Conservation (phyloP, 2,329 filamentous ascomycete species). For the Rutstroemia sp. region DNA sequence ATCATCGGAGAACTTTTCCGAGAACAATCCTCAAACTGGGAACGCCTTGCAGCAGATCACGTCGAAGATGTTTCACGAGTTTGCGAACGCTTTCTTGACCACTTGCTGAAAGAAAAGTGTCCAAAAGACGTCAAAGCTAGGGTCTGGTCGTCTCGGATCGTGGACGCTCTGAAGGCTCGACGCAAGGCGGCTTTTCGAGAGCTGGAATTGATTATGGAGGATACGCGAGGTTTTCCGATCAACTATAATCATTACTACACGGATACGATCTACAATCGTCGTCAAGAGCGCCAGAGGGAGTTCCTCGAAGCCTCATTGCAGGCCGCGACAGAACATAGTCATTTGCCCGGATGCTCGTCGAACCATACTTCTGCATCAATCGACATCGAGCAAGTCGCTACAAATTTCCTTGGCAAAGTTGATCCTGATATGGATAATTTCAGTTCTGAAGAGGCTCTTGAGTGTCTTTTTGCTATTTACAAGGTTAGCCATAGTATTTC, state of each 20-base stretch:
- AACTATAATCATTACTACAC: slow-evolving; percentile 34
- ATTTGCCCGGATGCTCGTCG: background rate
- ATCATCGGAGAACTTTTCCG: slow-evolving; percentile 35
- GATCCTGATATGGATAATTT: slow-evolving; percentile 26
- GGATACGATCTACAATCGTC: slow-evolving; percentile 23
- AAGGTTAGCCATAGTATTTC: slow-evolving; percentile 18
- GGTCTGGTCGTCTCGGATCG: slow-evolving; percentile 4
- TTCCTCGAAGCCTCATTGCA: background rate
- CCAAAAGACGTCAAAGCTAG: slow-evolving; percentile 4
- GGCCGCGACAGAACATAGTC: background rate
- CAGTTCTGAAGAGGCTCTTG: slow-evolving; percentile 27
- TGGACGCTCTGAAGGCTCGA: background rate
- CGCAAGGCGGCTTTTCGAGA: background rate
- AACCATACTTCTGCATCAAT: background rate
- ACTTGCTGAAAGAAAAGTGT: background rate
- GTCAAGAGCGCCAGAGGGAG: slow-evolving; percentile 12
- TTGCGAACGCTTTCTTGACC: slow-evolving; percentile 11
- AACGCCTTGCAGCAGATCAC: slow-evolving; percentile 23
- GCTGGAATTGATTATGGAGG: slow-evolving; percentile 15
- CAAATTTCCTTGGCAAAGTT: background rate
- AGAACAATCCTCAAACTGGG: slow-evolving; percentile 33
- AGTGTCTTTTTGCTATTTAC: slow-evolving; percentile 29
- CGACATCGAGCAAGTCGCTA: background rate
- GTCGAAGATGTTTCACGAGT: slow-evolving; percentile 15
- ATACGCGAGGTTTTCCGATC: slow-evolving; percentile 27